A percentile compares a stretch with the other conserved stretches of the same genome.
These are phyloP conservation scores for Penicillium macrosclerotiorum DNA, from an alignment of 495 filamentous ascomycete species.

Conservation along the genomic window DNA sequence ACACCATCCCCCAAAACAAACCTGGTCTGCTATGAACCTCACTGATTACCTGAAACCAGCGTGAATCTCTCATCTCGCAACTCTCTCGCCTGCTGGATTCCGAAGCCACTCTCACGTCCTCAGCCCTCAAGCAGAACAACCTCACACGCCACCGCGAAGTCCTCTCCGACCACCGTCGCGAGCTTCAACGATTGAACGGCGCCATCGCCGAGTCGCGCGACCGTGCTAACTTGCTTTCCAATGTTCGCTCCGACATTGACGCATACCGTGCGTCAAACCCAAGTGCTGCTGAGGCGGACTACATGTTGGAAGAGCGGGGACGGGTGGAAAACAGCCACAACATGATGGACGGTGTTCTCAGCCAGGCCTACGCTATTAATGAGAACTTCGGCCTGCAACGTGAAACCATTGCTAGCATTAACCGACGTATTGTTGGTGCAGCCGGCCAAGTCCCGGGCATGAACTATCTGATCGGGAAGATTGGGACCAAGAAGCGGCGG, in stretches of 20 bases:
- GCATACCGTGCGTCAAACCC: constrained; percentile 82
- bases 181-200: constrained; percentile 69
- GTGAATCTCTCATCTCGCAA: constrained; percentile 77
- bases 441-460: constrained; percentile 90
- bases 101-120: constrained; percentile 83
- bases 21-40: not conserved
- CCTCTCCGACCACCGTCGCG: constrained; percentile 79
- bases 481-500: constrained; percentile 90
- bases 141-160: constrained; percentile 89
- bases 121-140: constrained; percentile 92
- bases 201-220: constrained; percentile 71
- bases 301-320: constrained; percentile 89
- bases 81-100: constrained; percentile 90
- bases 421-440: constrained; percentile 81
- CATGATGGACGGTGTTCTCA: constrained; percentile 85
- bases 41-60: constrained; percentile 45
- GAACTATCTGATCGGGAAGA: constrained; percentile 88
- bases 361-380: constrained; percentile 95
- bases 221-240: constrained; percentile 86
- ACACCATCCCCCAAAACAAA: constrained; percentile 6
- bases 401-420: constrained; percentile 81
- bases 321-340: constrained; percentile 84
- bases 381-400: constrained; percentile 85
- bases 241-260: constrained; percentile 87
- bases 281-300: constrained; percentile 80